Percentiles rank a stretch among this genome's conserved stretches.
Conservation (phyloP, 1,284 basidiomycete species). For the Limonomyces culmigenus region DNA sequence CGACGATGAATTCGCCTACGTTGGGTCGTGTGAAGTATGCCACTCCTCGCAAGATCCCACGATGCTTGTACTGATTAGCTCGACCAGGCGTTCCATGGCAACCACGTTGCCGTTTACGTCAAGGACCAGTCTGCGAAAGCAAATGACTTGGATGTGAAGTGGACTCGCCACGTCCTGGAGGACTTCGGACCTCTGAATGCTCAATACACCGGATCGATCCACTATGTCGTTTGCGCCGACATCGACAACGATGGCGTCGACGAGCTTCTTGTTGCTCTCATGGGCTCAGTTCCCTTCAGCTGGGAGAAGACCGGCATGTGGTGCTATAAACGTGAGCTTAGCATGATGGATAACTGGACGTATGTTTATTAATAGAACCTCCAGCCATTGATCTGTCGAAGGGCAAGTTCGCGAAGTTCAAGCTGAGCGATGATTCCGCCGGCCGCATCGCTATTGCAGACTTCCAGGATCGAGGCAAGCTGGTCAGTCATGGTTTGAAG, state of each 20-base stretch:
- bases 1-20: conserved; percentile 13
- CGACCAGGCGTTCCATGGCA: conserved; percentile 15
- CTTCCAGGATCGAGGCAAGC: conserved; percentile 1
- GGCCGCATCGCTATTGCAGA: conserved; percentile 12
- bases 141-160: conserved; percentile 10
- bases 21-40: conserved; percentile 12
- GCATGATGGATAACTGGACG: not conserved
- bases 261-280: conserved; percentile 12
- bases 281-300: conserved; percentile 6
- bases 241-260: conserved; percentile 8
- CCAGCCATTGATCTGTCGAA: conserved; percentile 8
- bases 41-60: not conserved
- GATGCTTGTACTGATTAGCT: not conserved
- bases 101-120: conserved; percentile 13
- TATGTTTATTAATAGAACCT: not conserved
- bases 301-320: conserved; percentile 6
- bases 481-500: conserved; percentile 3
- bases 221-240: conserved; percentile 10
- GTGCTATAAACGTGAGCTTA: conserved; percentile 8
- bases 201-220: conserved; percentile 12
- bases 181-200: conserved; percentile 12
- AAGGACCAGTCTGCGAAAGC: conserved; percentile 8
- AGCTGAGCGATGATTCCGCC: conserved; percentile 12
- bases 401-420: conserved; percentile 10
- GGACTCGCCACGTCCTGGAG: conserved; percentile 12